These are phyloP conservation scores for Saussurea involucrata DNA, from an alignment of 129 eudicot species.

Conservation along the genomic window DNA sequence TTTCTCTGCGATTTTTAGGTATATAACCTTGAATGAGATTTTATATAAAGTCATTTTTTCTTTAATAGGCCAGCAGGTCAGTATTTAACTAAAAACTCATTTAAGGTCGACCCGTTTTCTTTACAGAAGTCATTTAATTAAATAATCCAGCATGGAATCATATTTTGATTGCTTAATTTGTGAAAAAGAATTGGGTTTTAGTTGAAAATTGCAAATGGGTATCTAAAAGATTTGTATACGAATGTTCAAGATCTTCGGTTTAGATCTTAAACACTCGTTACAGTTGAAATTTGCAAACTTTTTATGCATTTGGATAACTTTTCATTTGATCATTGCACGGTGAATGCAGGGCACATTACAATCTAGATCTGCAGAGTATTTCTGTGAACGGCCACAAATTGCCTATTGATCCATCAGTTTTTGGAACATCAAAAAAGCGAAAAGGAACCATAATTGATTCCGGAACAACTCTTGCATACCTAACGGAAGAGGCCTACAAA, in stretches of 20 bases:
- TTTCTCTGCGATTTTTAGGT: no score
- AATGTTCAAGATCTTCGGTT: not conserved
- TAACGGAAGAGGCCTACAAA: conserved; percentile 80
- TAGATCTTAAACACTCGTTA: not conserved
- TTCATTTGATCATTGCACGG: not conserved
- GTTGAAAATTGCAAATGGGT: not conserved
- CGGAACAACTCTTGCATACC: conserved; percentile 91
- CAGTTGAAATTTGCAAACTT: not conserved
- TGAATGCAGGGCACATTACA: conserved; percentile 74
- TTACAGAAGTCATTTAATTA: not conserved
- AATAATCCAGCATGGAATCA: not conserved
- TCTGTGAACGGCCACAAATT: conserved; percentile 64
- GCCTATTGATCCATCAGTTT: conserved; percentile 59
- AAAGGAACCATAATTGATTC: conserved; percentile 96
- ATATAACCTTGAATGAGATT: no score
- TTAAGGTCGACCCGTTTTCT: no score
- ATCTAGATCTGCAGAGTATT: conserved; percentile 66
- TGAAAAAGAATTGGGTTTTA: not conserved
- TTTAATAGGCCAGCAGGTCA: no score
- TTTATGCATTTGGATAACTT: not conserved
- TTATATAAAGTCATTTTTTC: no score
- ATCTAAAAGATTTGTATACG: not conserved
- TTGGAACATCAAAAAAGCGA: conserved; percentile 48
- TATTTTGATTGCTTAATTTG: not conserved
- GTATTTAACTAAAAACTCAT: no score